Evolutionary conservation across 2,329 filamentous ascomycete genomes (phyloP), one percentile per base, ranked within the genome.

Genomic region (Aspergillus spinulosporus): DNA sequence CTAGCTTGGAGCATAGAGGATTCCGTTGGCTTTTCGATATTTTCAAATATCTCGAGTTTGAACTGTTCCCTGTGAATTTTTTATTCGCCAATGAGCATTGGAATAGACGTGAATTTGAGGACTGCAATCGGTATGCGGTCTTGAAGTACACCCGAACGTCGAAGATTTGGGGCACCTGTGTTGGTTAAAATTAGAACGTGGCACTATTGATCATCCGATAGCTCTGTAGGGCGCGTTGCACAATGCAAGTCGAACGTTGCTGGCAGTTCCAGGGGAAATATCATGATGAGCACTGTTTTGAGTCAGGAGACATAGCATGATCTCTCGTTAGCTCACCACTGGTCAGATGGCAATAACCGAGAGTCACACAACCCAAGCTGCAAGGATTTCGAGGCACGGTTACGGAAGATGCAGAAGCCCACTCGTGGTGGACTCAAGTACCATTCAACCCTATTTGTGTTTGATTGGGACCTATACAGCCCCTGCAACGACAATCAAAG

Each of bases 1-100:
- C 5, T 42, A 48, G 43, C 32, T 45, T 44, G 46, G 37, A 49
- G 46, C 28, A 36, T 39, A 46, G 43, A 36, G 29, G 28, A 21
- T 37, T 14, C 14, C 32, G 15, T 37, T 47, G 29, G 45, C 39
- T 14, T 52, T 39, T 32, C 15, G 29, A 52, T 52, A 44, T 52
- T 8, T 32, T 26, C n/a, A 5, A 40, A 40, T 46, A 28, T 46
- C 29, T 42, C 31, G 8, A 53, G 21, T 34, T 46, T 40, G 21
- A 32, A 28, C 32, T 31, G 3, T 8, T n/a, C 8, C 29, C 12
- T 37, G 39, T 28, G n/a, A n/a, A 49, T 7, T 3, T 37, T 37
- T 12, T 37, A 12, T 34, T 34, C 32, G 5, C 11, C 11, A 34
- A n/a, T n/a, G 12, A 40, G 12, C 37, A 40, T 40, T 11, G 11